Percentiles rank a stretch among this genome's conserved stretches.
Conservation (phyloP, 2,329 filamentous ascomycete genomes). For the Ceratocystis smalleyi region DNA sequence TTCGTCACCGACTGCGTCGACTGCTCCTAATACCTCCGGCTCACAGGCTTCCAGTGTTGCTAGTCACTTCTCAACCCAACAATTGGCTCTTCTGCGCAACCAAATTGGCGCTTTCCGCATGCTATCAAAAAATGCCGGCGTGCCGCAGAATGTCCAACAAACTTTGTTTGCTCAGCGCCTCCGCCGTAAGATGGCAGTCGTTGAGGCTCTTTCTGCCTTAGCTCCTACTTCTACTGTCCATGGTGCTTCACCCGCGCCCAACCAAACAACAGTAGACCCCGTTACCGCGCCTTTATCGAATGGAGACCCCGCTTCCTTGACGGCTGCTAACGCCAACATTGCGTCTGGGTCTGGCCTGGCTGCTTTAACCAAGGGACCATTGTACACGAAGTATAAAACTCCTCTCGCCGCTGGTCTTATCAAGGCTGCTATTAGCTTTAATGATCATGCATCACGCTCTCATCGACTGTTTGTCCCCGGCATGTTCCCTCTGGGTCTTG, state of each 20-base stretch:
- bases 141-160: constrained; percentile 65
- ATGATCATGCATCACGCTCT: constrained; percentile 59
- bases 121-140: constrained; percentile 69
- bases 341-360: constrained; percentile 22
- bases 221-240: constrained; percentile 20
- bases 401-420: constrained; percentile 47
- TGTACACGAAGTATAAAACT: constrained; percentile 59
- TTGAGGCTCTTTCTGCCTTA: constrained; percentile 27
- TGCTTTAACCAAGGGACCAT: constrained; percentile 29
- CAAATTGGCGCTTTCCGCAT: constrained; percentile 89
- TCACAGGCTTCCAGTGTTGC: constrained; percentile 20
- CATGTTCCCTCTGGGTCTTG: constrained; percentile 75
- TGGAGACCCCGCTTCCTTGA: constrained; percentile 19
- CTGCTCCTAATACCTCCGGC: constrained; percentile 19
- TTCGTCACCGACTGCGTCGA: constrained; percentile 15
- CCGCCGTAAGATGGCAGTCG: constrained; percentile 36
- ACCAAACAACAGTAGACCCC: constrained; percentile 19
- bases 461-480: constrained; percentile 71
- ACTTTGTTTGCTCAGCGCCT: constrained; percentile 63
- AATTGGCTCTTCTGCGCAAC: constrained; percentile 60
- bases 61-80: constrained; percentile 59
- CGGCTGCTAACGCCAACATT: constrained; percentile 24
- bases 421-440: constrained; percentile 53
- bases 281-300: constrained; percentile 10
- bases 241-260: constrained; percentile 19